A percentile compares a stretch with the other conserved stretches of the same genome.
Evolutionary conservation across 2,329 filamentous ascomycete species (phyloP).

Genomic region (Setomelanomma holmii): DNA sequence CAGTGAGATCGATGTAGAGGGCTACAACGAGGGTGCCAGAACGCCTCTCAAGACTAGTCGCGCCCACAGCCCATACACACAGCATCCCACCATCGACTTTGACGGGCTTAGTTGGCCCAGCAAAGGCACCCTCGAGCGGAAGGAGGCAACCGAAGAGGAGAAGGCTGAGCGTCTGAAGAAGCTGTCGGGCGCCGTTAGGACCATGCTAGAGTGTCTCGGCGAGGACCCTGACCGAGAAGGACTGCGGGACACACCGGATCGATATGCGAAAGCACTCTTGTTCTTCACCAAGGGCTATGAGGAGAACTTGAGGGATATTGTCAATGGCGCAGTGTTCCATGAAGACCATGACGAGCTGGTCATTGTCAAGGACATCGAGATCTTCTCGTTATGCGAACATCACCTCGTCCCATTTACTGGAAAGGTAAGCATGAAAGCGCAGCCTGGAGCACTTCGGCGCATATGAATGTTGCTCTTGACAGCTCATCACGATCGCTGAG

Average conservation of each 20-base stretch:
- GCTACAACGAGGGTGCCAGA: conserved; percentile 60
- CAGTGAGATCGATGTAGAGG: conserved; percentile 53
- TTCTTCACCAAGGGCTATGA: conserved; percentile 98
- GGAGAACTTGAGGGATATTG: conserved; percentile 88
- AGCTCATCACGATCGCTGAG: too few relatives aligned
- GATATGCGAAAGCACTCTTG: conserved; percentile 94
- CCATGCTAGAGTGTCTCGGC: conserved; percentile 70
- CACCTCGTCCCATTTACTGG: conserved; percentile 96
- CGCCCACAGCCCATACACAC: conserved; percentile 58
- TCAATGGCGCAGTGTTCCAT: conserved; percentile 93
- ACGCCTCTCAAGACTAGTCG: conserved; percentile 62
- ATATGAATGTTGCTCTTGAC: too few relatives aligned
- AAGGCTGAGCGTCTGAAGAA: conserved; percentile 65
- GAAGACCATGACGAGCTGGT: conserved; percentile 97
- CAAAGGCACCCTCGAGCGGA: conserved; percentile 68
- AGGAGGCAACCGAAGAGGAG: conserved; percentile 65
- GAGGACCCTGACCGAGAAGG: conserved; percentile 71
- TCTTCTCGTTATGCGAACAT: conserved; percentile 95
- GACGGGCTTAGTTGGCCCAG: conserved; percentile 65
- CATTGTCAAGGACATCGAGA: conserved; percentile 96
- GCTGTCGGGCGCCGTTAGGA: conserved; percentile 68
- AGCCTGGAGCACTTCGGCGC: too few relatives aligned
- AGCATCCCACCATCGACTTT: conserved; percentile 61
- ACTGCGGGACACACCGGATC: conserved; percentile 72
- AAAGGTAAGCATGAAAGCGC: conserved; percentile 66